phyloP scores from a whole-genome alignment of 1,284 basidiomycete species.

The Moesziomyces antarcticus region DNA sequence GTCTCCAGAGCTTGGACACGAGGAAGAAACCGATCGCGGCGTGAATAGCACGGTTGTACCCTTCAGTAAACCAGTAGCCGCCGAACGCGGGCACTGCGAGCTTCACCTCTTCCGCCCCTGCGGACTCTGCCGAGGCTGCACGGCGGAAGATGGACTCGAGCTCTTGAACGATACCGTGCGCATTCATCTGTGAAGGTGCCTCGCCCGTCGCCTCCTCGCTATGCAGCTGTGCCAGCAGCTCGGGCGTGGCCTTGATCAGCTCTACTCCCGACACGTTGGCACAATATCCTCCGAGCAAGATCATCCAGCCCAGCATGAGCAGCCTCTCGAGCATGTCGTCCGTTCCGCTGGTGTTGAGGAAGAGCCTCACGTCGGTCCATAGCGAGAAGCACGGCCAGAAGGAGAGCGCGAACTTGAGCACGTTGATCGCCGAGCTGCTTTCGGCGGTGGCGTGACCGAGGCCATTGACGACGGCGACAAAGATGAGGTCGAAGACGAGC shows the following conservation, averaged over 20 bases:
- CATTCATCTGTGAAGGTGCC: constrained; percentile 12
- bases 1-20: constrained; percentile 53
- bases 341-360: constrained; percentile 63
- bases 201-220: constrained; percentile 13
- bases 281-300: constrained; percentile 63
- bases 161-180: constrained; percentile 12
- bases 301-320: constrained; percentile 63
- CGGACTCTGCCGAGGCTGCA: background rate
- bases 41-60: constrained; percentile 48
- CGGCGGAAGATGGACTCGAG: constrained; percentile 26
- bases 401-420: constrained; percentile 63
- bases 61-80: constrained; percentile 54
- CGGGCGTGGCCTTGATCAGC: constrained; percentile 36
- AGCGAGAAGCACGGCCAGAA: constrained; percentile 64
- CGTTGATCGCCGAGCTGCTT: constrained; percentile 57
- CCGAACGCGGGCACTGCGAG: constrained; percentile 29
- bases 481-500: constrained; percentile 66
- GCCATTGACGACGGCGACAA: constrained; percentile 56
- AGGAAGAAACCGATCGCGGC: constrained; percentile 61
- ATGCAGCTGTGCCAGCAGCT: constrained; percentile 21
- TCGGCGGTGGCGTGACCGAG: constrained; percentile 60
- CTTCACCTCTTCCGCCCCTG: constrained; percentile 1
- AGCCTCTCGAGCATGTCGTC: constrained; percentile 65
- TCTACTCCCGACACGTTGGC: constrained; percentile 59
- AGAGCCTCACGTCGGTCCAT: constrained; percentile 62